A percentile compares a stretch with the other conserved stretches of the same genome.
Conservation (phyloP, 805 yeast genomes). For the Debaryomyces hansenii region DNA sequence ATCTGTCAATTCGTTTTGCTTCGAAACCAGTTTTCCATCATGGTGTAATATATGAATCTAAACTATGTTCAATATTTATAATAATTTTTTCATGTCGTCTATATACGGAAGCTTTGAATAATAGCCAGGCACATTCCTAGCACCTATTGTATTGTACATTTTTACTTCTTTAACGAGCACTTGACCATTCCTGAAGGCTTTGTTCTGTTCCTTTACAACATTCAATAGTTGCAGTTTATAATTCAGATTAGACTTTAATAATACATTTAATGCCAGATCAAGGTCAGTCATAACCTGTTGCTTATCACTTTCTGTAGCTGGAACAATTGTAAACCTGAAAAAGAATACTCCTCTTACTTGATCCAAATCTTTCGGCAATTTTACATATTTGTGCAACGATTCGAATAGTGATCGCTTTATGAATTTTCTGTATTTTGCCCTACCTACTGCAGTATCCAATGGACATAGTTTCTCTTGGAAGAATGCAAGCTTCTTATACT, state of each 20-base stretch:
- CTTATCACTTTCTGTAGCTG: conserved; percentile 18
- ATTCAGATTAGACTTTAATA: conserved; percentile 1
- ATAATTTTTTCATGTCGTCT: not conserved
- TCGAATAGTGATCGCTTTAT: conserved; percentile 16
- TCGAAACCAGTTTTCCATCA: conserved; percentile 43
- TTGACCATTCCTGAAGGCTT: conserved; percentile 1
- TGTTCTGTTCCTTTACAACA: conserved; percentile 4
- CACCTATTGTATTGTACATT: conserved; percentile 13
- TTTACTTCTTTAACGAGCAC: conserved; percentile 1
- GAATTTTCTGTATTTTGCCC: conserved; percentile 25
- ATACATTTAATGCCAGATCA: conserved; percentile 10
- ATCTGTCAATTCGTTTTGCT: conserved; percentile 27
- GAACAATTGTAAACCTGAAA: conserved; percentile 18
- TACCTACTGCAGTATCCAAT: conserved; percentile 30
- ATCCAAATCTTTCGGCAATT: conserved; percentile 2
- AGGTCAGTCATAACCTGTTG: conserved; percentile 7
- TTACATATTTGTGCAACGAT: conserved; percentile 9
- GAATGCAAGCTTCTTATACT: conserved; percentile 17
- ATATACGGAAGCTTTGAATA: conserved; percentile 26
- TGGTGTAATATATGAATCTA: conserved; percentile 42
- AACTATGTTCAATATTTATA: not conserved
- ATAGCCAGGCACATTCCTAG: conserved; percentile 13
- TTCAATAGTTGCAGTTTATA: conserved; percentile 1
- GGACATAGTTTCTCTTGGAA: conserved; percentile 29
- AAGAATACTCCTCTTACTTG: conserved; percentile 25